phyloP scores from a whole-genome alignment of 805 yeast genomes.

The Kluyveromyces aestuarii region DNA sequence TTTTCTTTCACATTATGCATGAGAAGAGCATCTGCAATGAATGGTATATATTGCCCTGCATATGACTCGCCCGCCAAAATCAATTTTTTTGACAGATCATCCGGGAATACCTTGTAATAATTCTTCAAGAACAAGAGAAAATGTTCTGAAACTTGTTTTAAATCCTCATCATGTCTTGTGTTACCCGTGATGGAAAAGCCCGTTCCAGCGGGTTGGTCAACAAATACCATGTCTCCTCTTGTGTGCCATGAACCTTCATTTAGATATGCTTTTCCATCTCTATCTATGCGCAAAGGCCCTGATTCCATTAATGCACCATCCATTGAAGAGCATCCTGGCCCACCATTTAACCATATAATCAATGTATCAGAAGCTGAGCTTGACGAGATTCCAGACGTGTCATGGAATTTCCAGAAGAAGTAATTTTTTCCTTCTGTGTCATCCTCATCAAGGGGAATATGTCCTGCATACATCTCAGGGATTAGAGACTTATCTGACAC shows the following conservation, averaged over 20 bases:
- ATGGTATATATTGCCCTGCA: slow-evolving; percentile 96
- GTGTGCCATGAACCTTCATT: slow-evolving; percentile 82
- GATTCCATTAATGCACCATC: slow-evolving; percentile 92
- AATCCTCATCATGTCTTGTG: slow-evolving; percentile 35
- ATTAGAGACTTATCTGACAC: slow-evolving; percentile 12
- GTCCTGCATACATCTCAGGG: slow-evolving; percentile 53
- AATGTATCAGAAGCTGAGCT: slow-evolving; percentile 33
- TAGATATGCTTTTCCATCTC: slow-evolving; percentile 35
- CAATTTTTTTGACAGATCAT: slow-evolving; percentile 52
- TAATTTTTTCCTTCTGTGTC: slow-evolving; percentile 46
- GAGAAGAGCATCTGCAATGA: slow-evolving; percentile 58
- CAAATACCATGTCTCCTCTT: slow-evolving; percentile 66
- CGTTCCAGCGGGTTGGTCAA: slow-evolving; percentile 93
- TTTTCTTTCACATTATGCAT: slow-evolving; percentile 33
- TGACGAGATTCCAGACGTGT: slow-evolving; percentile 18
- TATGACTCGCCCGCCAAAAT: slow-evolving; percentile 90
- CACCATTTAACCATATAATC: slow-evolving; percentile 91
- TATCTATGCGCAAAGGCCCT: slow-evolving; percentile 72
- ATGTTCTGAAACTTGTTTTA: slow-evolving; percentile 49
- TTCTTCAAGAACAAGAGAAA: slow-evolving; percentile 56
- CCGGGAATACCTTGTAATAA: slow-evolving; percentile 66
- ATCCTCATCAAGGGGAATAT: slow-evolving; percentile 40
- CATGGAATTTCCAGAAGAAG: slow-evolving; percentile 67
- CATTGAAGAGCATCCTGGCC: slow-evolving; percentile 97
- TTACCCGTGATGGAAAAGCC: slow-evolving; percentile 67